Evolutionary conservation across 345 rosid species (phyloP).

Genomic region (Rubroshorea leprosula): DNA sequence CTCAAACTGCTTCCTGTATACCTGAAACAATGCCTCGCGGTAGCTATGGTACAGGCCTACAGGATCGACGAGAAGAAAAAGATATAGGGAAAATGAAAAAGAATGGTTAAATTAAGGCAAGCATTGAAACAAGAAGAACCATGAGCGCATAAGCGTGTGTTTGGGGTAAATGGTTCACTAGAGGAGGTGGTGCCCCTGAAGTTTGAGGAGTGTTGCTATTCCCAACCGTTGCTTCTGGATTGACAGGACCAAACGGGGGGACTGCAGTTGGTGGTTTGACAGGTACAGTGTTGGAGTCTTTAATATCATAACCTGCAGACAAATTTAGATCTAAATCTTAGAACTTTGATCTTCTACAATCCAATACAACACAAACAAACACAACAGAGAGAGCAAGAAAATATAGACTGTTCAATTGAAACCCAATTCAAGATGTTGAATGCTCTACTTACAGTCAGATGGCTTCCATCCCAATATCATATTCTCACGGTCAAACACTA

Average conservation of each 20-base stretch:
- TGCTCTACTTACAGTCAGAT: slow-evolving; percentile 44
- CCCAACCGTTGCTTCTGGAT: slow-evolving; percentile 58
- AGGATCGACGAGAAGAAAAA: neutral
- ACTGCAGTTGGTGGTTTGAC: slow-evolving; percentile 25
- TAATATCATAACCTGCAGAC: neutral
- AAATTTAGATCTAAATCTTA: neutral
- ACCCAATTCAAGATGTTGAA: neutral
- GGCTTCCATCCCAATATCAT: slow-evolving; percentile 47
- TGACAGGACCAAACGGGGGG: slow-evolving; percentile 53
- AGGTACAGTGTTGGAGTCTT: neutral
- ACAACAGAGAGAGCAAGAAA: neutral
- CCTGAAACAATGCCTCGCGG: neutral
- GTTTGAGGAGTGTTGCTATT: slow-evolving; percentile 5
- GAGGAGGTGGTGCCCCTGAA: slow-evolving; percentile 25
- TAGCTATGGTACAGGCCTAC: neutral
- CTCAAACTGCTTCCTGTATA: neutral
- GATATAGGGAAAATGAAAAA: neutral
- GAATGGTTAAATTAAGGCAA: slow-evolving; percentile 26
- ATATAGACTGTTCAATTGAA: neutral
- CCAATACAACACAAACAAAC: too few species aligned
- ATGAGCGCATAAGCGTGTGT: slow-evolving; percentile 9
- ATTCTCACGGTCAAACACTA: slow-evolving; percentile 53
- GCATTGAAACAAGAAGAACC: slow-evolving; percentile 24
- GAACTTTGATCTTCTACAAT: neutral
- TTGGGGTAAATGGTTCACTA: slow-evolving; percentile 11